Evolutionary conservation across 331 rosid species (phyloP), one percentile per base, ranked within the genome.

Genomic region (Pyrus hybrid): DNA sequence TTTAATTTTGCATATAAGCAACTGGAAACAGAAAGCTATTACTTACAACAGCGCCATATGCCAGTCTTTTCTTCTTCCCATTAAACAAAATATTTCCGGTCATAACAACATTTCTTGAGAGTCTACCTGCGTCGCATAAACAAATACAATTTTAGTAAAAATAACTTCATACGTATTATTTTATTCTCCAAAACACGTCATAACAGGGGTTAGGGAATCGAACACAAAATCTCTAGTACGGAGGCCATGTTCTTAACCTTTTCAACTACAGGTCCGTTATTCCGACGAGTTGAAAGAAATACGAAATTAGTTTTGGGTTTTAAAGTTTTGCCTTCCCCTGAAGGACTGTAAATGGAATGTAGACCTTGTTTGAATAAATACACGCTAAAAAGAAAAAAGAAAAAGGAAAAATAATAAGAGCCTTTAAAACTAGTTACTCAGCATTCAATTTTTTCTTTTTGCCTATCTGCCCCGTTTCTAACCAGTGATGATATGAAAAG

Each of bases 21-120:
- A 16, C 41, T 7, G n/a, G 12, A 63, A 29, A 63, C 58, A 67
- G 18, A 63, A 43, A 62, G 51, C 17, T 23, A 37, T 41, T 58
- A 86, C 99, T 92, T 84, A 94, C 99, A 82, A 92, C 90, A 77
- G 76, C 84, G 72, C 97, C 99, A 72, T 85, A 86, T 33, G 90
- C 97, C 4, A 87, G 77, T 77, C 84, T 77, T 82, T 87, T 88
- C 82, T 94, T 94, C 92, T 88, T 92, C 51, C 99, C 99, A 80
- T 94, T 92, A 73, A 94, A 88, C 79, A 87, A 83, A 76, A 92
- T 86, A 80, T 83, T 90, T 80, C 99, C 99, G 33, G 97, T 90
- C 97, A 92, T 87, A 64, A 91, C 89, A 69, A 92, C 97, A 79
- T 94, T 87, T 86, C 86, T 86, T 64, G 99, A 87, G 63, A 94